These are phyloP conservation scores for Buddleja alternifolia DNA, from an alignment of 257 asterid species.

Conservation along the genomic window DNA sequence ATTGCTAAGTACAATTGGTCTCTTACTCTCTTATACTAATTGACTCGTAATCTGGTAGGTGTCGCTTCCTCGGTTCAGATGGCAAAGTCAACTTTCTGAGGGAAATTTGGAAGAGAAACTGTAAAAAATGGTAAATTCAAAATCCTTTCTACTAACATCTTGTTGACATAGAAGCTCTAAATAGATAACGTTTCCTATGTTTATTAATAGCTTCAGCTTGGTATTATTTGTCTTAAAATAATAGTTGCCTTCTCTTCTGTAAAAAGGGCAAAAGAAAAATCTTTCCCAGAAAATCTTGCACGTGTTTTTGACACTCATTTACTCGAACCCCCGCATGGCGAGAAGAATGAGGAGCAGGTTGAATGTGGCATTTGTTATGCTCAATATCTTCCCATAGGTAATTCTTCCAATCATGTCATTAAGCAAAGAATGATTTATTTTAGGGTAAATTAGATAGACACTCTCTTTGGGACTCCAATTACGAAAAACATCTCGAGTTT, in stretches of 20 bases:
- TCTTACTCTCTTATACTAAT: slow-evolving; percentile 21
- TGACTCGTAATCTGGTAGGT: slow-evolving; percentile 48
- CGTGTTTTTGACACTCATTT: slow-evolving; percentile 55
- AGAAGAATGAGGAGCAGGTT: slow-evolving; percentile 57
- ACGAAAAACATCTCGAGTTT: not conserved
- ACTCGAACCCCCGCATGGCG: slow-evolving; percentile 47
- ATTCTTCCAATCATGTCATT: not conserved
- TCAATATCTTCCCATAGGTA: slow-evolving; percentile 80
- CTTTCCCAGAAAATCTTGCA: slow-evolving; percentile 60
- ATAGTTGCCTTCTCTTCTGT: slow-evolving; percentile 9
- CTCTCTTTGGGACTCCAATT: not conserved
- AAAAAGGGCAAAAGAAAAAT: slow-evolving; percentile 56
- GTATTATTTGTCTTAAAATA: not conserved
- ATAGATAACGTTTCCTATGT: not conserved
- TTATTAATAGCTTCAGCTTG: not conserved
- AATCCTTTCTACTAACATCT: not conserved
- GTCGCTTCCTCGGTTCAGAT: slow-evolving; percentile 79
- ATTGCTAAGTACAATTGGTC: slow-evolving; percentile 3
- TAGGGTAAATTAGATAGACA: not conserved
- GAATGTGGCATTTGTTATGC: slow-evolving; percentile 94
- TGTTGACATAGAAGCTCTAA: not conserved
- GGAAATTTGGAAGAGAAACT: slow-evolving; percentile 58
- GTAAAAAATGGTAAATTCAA: slow-evolving; percentile 21
- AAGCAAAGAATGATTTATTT: too few relatives aligned
- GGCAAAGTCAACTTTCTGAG: slow-evolving; percentile 42